Base-by-base conservation (phyloP, 805 yeast genomes). In the Metschnikowia noctiluminum region DNA sequence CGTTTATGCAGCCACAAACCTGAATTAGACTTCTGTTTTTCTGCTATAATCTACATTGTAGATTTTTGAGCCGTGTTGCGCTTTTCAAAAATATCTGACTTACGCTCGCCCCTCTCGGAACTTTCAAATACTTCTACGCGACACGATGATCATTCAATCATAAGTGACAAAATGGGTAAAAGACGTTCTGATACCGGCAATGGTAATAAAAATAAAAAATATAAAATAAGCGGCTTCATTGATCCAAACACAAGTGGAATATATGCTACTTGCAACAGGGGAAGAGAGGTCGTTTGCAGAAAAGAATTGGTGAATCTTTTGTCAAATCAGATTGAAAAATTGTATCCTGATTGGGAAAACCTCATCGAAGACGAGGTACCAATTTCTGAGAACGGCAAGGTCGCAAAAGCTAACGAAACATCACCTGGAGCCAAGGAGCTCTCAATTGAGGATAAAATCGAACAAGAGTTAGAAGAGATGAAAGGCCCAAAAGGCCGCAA, bases 221-320 rank as follows among this genome's bases (percentile, higher is more conserved):
- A 71, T 64, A 79, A 78, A 56, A 70, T 74, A 15, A 61, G 70
- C 2, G 80, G 80, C 8, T 70, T 80, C 46, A 66, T 91, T 15
- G 97, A 91, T 59, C 96, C 97, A 0, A 85, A 85, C 36, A 87
- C 94, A 46, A 71, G 84, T 35, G 99, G 99, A 0, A 76, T 94
- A 0, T 94, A 87, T 66, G 96, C 90, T 11, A 87, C 98, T 0
- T 92, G 97, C 65, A 80, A 82, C 43, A 77, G 96, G 57, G 85
- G 86, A 35, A 82, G 84, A 50, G 99, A 94, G 64, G 76, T 76
- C 46, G 82, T 78, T 45, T 89, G 95, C 51, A 77, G 85, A n/a
- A 81, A 81, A 53, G 97, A 90, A 63, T 68, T 90, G 57, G 73
- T 79, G 52, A 65, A 71, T 48, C 62, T 89, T 9, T 76, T 90